Base-by-base conservation (phyloP, 1,284 basidiomycete genomes). In the Boletellus deceptivus region DNA sequence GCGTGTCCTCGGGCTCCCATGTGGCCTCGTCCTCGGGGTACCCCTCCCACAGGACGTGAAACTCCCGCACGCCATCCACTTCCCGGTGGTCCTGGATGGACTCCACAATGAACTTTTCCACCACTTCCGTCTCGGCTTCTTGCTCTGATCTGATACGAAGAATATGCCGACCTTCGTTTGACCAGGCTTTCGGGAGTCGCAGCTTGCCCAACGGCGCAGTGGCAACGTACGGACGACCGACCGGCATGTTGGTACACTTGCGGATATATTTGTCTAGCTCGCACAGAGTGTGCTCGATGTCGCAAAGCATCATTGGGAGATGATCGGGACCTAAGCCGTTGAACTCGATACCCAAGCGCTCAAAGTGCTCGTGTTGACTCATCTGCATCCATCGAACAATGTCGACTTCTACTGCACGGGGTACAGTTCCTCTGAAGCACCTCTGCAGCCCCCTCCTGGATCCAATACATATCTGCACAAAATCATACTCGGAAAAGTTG, bases 221-320 rank as follows among this genome's bases (percentile, higher is more conserved):
- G 3, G 68, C 55, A 11, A 50, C 59, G 55, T 74, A 83, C 3
- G 49, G 41, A 24, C 63, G 64, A 39, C 50, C 50, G 3, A 4
- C 40, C 35, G 48, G 50, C 39, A 36, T 56, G 18, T 33, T 48
- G 50, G 5, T 63, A 59, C 36, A 68, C 51, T 67, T 66, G n/a
- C 83, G 77, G 18, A 77, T 68, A 54, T 85, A 86, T 60, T 86
- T 86, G 68, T 84, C 81, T 20, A 84, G 70, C 57, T 87, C 84
- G 61, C 84, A 87, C 17, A 86, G 63, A 0, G 79, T 75, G 59
- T 87, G 84, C 64, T 87, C 85, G 48, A 86, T 72, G 59, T 84
- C 83, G 10, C 75, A 73, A n/a, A 84, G 62, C 56, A 75, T 73
- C 71, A 84, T 75, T 3, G 71, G 72, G 8, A 75, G 67, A 17